These are phyloP conservation scores for Ordospora pajunii DNA, from an alignment of 371 early-diverging fungal genomes.

Conservation along the genomic window DNA sequence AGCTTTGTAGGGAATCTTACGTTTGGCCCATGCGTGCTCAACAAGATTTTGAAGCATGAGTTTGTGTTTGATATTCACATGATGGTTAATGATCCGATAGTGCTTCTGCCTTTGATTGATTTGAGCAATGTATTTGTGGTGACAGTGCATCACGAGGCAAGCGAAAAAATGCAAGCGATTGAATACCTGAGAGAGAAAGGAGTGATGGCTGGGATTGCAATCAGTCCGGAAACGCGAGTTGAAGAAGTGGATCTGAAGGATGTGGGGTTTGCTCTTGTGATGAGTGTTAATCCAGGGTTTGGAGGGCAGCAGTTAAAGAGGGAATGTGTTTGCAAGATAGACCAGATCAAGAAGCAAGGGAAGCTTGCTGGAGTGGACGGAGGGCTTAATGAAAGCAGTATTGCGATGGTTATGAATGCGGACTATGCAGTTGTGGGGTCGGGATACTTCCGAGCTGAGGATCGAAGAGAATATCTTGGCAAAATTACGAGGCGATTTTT, in stretches of 20 bases:
- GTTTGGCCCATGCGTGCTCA: constrained; percentile 51
- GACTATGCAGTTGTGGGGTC: constrained; percentile 96
- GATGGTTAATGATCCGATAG: constrained; percentile 53
- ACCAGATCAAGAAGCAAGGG: background rate
- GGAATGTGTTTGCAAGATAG: constrained; percentile 26
- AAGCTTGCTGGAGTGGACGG: constrained; percentile 89
- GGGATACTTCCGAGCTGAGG: constrained; percentile 69
- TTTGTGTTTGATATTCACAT: constrained; percentile 57
- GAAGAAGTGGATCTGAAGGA: constrained; percentile 65
- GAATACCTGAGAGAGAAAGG: constrained; percentile 58
- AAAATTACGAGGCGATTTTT: background rate
- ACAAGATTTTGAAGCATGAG: constrained; percentile 44
- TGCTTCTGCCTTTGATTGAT: constrained; percentile 36
- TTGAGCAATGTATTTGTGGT: constrained; percentile 27
- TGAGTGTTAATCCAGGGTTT: constrained; percentile 71
- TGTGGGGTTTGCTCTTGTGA: constrained; percentile 79
- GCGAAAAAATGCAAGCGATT: background rate
- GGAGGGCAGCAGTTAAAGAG: constrained; percentile 55
- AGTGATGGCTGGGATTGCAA: constrained; percentile 79
- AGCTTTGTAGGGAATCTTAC: constrained; percentile 52
- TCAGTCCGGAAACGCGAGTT: constrained; percentile 79
- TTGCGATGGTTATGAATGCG: constrained; percentile 73
- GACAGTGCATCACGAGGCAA: constrained; percentile 33
- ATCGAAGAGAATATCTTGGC: constrained; percentile 15
- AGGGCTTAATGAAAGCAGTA: constrained; percentile 74